These are phyloP conservation scores for Daucus carota DNA, from an alignment of 129 eudicot genomes.

Conservation along the genomic window DH1_v3.0 NC_030389.2:27844001-27844500, in stretches of 20 bases:
- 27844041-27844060: background rate
- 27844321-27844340: background rate
- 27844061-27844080: background rate
- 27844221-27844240: slow-evolving; percentile 75
- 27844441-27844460: background rate
- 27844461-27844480: background rate
- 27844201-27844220: slow-evolving; percentile 85
- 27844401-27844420: background rate
- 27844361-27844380: too few species aligned
- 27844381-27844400: too few species aligned
- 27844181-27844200: slow-evolving; percentile 91
- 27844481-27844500: background rate
- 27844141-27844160: background rate
- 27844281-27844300: slow-evolving; percentile 44
- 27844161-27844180: background rate
- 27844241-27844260: slow-evolving; percentile 93
- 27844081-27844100: background rate
- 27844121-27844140: background rate
- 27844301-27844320: background rate
- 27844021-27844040: background rate
- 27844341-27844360: too few species aligned
- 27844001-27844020: background rate
- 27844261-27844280: slow-evolving; percentile 93
- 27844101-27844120: background rate
- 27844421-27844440: background rate